phyloP scores from a whole-genome alignment of 108 stramenopile genomes.

The Schizochytrium sp. region DNA sequence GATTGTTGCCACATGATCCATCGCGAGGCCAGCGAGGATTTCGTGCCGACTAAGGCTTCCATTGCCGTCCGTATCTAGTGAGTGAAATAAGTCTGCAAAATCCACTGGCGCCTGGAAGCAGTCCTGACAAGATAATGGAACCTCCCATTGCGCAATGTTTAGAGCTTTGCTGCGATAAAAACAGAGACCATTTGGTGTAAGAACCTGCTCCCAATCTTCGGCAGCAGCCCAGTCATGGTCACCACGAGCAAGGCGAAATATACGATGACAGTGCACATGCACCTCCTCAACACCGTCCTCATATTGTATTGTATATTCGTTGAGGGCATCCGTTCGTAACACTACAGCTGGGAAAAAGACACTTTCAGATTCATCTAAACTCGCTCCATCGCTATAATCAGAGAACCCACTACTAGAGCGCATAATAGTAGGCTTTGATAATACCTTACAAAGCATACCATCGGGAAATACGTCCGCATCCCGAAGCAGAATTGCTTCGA shows the following conservation, averaged over 20 bases:
- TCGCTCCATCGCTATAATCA: no score
- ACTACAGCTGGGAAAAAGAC: constrained; percentile 21
- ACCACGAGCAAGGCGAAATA: background rate
- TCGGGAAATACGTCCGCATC: background rate
- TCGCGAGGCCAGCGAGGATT: background rate
- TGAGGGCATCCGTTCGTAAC: background rate
- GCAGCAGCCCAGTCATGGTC: background rate
- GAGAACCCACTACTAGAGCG: no score
- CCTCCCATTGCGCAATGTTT: constrained; percentile 31
- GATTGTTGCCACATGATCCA: background rate
- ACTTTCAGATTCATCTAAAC: background rate
- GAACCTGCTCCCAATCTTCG: constrained; percentile 16
- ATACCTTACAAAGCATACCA: constrained; percentile 23
- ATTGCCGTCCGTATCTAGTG: constrained; percentile 7
- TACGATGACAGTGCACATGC: background rate
- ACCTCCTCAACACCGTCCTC: constrained; percentile 44
- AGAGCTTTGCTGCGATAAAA: constrained; percentile 37
- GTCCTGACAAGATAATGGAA: background rate
- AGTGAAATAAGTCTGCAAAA: constrained; percentile 6
- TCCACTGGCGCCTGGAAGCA: background rate
- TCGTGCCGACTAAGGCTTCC: constrained; percentile 38
- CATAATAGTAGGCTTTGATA: background rate
- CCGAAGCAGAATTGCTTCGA: background rate
- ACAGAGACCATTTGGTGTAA: background rate
- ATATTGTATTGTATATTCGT: constrained; percentile 20